These are phyloP conservation scores for Cutaneotrichosporon sp. DNA, from an alignment of 1,284 basidiomycete species.

Conservation along the genomic window DNA sequence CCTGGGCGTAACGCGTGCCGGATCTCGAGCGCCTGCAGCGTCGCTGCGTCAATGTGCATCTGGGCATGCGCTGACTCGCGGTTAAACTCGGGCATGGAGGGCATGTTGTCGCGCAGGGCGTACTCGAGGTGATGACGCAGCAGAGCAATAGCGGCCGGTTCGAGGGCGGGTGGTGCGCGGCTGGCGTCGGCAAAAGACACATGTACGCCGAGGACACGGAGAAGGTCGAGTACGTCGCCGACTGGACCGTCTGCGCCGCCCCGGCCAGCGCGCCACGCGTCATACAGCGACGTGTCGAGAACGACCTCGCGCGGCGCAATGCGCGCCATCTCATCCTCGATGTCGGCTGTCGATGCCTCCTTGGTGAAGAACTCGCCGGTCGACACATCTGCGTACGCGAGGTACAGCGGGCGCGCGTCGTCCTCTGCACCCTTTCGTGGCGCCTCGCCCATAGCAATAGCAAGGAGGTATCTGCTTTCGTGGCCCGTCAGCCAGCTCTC, in stretches of 20 bases:
- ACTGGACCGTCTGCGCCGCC: neutral
- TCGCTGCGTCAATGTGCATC: constrained; percentile 88
- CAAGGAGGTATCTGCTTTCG: constrained; percentile 82
- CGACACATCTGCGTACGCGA: constrained; percentile 93
- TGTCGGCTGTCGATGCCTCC: constrained; percentile 52
- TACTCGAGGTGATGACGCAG: constrained; percentile 64
- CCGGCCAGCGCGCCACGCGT: constrained; percentile 19
- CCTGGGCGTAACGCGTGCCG: constrained; percentile 70
- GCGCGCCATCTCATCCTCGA: constrained; percentile 78
- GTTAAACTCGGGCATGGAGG: constrained; percentile 57
- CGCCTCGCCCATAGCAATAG: constrained; percentile 51
- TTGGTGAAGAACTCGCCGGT: constrained; percentile 89
- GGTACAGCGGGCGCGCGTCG: constrained; percentile 14
- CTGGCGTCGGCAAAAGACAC: constrained; percentile 37
- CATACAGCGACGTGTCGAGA: constrained; percentile 54
- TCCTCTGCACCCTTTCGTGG: neutral
- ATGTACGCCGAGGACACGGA: constrained; percentile 33
- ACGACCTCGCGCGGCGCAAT: constrained; percentile 79
- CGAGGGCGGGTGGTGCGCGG: neutral
- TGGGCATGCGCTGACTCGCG: constrained; percentile 57
- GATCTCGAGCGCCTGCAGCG: constrained; percentile 82
- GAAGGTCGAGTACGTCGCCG: constrained; percentile 12
- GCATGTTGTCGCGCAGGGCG: constrained; percentile 75
- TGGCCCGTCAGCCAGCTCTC: constrained; percentile 76
- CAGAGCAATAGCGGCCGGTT: constrained; percentile 56